A percentile compares a stretch with the other conserved stretches of the same genome.
Evolutionary conservation across 2,329 filamentous ascomycete genomes (phyloP).

Genomic region (Fusarium sp.): DNA sequence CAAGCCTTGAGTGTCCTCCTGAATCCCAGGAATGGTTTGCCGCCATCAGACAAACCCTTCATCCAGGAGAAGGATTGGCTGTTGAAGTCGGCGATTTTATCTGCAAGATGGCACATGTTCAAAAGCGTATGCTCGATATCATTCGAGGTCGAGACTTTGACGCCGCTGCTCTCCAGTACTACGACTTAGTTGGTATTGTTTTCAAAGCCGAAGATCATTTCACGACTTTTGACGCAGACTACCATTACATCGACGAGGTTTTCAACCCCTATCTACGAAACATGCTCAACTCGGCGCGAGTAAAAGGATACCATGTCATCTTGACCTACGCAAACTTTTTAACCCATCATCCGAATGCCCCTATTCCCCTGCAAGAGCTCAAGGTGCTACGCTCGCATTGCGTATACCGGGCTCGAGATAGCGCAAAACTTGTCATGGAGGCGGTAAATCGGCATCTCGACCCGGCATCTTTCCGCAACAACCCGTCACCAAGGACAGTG

Average conservation of each 20-base stretch:
- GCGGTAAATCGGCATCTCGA: conserved; percentile 40
- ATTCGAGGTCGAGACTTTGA: conserved; percentile 42
- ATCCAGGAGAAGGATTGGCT: conserved; percentile 40
- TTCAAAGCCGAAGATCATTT: conserved; percentile 40
- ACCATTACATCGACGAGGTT: conserved; percentile 6
- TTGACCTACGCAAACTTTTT: conserved; percentile 49
- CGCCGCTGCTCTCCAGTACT: conserved; percentile 43
- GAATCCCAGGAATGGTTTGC: conserved; percentile 50
- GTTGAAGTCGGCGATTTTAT: conserved; percentile 44
- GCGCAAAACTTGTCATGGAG: conserved; percentile 45
- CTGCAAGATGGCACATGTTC: conserved; percentile 40
- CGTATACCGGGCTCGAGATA: conserved; percentile 39
- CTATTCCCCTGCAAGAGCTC: conserved; percentile 39
- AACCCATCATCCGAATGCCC: conserved; percentile 43
- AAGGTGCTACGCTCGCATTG: conserved; percentile 43
- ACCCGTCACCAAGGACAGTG: conserved; percentile 45
- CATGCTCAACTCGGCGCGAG: conserved; percentile 45
- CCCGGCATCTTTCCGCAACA: conserved; percentile 34
- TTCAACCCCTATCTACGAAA: conserved; percentile 47
- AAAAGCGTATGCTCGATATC: conserved; percentile 41
- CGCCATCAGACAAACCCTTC: conserved; percentile 41
- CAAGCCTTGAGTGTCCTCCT: conserved; percentile 46
- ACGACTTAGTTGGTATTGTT: conserved; percentile 38
- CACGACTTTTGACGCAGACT: conserved; percentile 18
- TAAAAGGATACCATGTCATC: conserved; percentile 49